Conservation (phyloP, 441 rosid species). For the Rhodomyrtus psidioides region DNA sequence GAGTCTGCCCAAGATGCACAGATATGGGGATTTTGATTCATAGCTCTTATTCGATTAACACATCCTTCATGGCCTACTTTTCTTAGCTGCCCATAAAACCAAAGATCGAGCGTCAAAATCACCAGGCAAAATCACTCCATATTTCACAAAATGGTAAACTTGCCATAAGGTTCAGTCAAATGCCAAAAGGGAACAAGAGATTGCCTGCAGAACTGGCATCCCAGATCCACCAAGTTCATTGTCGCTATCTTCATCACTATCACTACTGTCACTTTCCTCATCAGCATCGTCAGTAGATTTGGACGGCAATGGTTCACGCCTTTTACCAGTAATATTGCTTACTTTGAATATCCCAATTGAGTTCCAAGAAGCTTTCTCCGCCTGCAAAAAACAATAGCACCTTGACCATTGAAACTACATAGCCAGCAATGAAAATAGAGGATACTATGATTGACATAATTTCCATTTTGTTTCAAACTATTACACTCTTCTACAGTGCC, state of each 20-base stretch:
- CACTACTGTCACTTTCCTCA: slow-evolving; percentile 56
- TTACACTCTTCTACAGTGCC: neutral
- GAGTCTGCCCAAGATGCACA: slow-evolving; percentile 96
- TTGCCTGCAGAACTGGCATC: slow-evolving; percentile 65
- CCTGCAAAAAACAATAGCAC: slow-evolving; percentile 34
- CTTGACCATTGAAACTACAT: neutral
- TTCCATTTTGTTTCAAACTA: neutral
- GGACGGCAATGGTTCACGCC: slow-evolving; percentile 60
- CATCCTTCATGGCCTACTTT: slow-evolving; percentile 80
- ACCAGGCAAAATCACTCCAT: neutral
- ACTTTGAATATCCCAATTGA: slow-evolving; percentile 77
- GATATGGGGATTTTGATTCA: slow-evolving; percentile 82
- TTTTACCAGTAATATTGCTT: slow-evolving; percentile 71
- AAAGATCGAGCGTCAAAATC: neutral
- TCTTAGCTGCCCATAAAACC: slow-evolving; percentile 40
- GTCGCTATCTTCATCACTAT: slow-evolving; percentile 61
- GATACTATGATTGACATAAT: neutral
- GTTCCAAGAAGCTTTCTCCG: slow-evolving; percentile 67
- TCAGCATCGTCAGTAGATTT: slow-evolving; percentile 41
- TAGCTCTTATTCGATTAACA: slow-evolving; percentile 91
- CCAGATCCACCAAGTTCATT: slow-evolving; percentile 50
- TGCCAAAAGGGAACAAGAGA: slow-evolving; percentile 1
- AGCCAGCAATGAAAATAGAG: neutral
- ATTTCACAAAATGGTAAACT: neutral
- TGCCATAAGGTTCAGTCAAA: neutral